Evolutionary conservation across 2,329 filamentous ascomycete species (phyloP).

Genomic region (Trematosphaeria pertusa): DNA sequence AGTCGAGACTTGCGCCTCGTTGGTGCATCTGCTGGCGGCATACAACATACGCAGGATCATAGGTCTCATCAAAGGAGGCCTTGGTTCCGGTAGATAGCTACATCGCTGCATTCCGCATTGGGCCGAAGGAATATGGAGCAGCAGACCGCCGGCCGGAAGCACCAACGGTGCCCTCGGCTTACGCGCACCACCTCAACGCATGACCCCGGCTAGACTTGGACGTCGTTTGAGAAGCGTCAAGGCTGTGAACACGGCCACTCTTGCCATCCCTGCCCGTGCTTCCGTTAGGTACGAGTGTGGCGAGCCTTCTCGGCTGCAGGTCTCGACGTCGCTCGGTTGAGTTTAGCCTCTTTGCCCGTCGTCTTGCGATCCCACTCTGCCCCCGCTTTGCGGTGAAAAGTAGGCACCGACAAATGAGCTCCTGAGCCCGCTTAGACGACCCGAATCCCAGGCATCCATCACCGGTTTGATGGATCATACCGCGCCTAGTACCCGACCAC

Average conservation of each 20-base stretch:
- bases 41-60: no score
- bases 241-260: constrained; percentile 23
- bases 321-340: constrained; percentile 15
- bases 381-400: constrained; percentile 20
- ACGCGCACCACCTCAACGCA: constrained; percentile 14
- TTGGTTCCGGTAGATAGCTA: constrained; percentile 15
- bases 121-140: constrained; percentile 20
- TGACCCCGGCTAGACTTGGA: constrained; percentile 13
- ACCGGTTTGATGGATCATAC: constrained; percentile 33
- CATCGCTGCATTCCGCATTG: constrained; percentile 11
- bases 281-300: constrained; percentile 19
- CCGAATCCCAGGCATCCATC: constrained; percentile 36
- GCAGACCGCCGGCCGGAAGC: constrained; percentile 12
- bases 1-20: no score
- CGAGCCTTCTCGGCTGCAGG: constrained; percentile 15
- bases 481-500: constrained; percentile 25
- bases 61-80: constrained; percentile 1
- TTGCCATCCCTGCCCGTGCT: constrained; percentile 15
- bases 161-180: constrained; percentile 16
- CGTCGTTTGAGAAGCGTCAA: constrained; percentile 25
- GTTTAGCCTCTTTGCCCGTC: constrained; percentile 35
- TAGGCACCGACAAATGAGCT: background rate
- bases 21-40: constrained; percentile 10
- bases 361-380: no score
- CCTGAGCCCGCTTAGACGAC: constrained; percentile 8